Evolutionary conservation across 305 asterid genomes (phyloP).

Genomic region (Fraxinus greggii): DNA sequence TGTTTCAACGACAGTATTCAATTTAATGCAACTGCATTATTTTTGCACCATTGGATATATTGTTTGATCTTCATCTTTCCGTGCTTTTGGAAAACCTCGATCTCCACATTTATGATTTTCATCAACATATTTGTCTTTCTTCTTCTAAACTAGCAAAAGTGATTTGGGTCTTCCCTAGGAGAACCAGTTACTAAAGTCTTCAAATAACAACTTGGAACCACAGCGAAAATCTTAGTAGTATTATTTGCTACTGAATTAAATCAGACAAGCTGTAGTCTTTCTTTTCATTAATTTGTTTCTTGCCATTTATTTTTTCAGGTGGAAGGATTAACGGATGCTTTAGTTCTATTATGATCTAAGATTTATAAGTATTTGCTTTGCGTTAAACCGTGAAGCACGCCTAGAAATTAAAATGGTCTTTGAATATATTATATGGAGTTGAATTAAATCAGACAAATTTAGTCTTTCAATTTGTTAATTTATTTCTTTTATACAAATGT

Average conservation of each 20-base stretch:
- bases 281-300: neutral
- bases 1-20: too few relatives aligned
- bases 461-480: neutral
- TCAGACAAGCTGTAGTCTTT: neutral
- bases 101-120: too few relatives aligned
- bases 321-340: neutral
- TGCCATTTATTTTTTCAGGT: neutral
- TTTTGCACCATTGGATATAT: too few relatives aligned
- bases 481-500: too few relatives aligned
- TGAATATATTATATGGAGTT: neutral
- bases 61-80: too few relatives aligned
- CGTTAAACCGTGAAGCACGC: neutral
- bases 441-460: neutral
- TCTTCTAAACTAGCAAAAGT: too few relatives aligned
- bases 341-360: neutral
- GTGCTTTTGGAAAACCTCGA: too few relatives aligned
- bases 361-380: neutral
- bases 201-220: slow-evolving; percentile 4
- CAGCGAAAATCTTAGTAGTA: neutral
- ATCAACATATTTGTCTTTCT: too few relatives aligned
- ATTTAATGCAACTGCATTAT: too few relatives aligned
- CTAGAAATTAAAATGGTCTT: neutral
- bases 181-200: neutral
- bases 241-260: neutral
- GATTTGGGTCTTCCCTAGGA: too few relatives aligned